Conservation (phyloP, 2,329 filamentous ascomycete species). For the Phoma sp. region DNA sequence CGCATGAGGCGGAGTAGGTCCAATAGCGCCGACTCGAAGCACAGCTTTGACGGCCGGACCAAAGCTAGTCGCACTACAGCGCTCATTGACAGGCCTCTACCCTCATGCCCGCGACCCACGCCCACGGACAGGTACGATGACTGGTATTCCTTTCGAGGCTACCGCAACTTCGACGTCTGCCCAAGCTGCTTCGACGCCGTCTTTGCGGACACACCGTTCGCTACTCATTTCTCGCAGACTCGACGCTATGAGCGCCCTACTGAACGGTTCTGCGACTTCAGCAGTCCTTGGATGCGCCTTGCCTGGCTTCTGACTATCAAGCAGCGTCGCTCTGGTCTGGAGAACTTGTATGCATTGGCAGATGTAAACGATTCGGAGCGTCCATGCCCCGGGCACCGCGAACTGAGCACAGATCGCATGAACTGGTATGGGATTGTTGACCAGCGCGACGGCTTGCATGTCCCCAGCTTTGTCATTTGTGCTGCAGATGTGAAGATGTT, state of each 20-base stretch:
- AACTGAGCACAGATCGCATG: constrained; percentile 56
- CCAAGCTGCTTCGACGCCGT: constrained; percentile 76
- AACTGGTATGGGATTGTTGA: constrained; percentile 80
- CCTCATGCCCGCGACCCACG: constrained; percentile 72
- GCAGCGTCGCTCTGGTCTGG: constrained; percentile 68
- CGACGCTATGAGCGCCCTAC: constrained; percentile 63
- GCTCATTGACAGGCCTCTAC: constrained; percentile 35
- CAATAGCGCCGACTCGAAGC: constrained; percentile 36
- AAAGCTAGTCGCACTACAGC: constrained; percentile 19
- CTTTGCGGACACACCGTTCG: constrained; percentile 72
- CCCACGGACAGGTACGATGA: constrained; percentile 68
- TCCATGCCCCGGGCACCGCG: constrained; percentile 64
- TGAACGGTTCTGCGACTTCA: constrained; percentile 77
- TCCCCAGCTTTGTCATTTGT: constrained; percentile 78
- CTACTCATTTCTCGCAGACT: constrained; percentile 68
- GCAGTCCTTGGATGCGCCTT: constrained; percentile 80
- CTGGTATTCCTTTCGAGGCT: constrained; percentile 78
- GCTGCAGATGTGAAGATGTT: constrained; percentile 74
- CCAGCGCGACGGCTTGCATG: constrained; percentile 65
- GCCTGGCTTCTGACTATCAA: constrained; percentile 83
- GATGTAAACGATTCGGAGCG: constrained; percentile 63
- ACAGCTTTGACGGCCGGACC: constrained; percentile 29
- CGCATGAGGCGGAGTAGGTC: constrained; percentile 31
- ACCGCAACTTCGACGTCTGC: constrained; percentile 79
- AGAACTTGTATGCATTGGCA: constrained; percentile 72